Evolutionary conservation across 768 basidiomycete genomes (phyloP), one percentile per base, ranked within the genome.

Genomic region (Lentinula sp.): DNA sequence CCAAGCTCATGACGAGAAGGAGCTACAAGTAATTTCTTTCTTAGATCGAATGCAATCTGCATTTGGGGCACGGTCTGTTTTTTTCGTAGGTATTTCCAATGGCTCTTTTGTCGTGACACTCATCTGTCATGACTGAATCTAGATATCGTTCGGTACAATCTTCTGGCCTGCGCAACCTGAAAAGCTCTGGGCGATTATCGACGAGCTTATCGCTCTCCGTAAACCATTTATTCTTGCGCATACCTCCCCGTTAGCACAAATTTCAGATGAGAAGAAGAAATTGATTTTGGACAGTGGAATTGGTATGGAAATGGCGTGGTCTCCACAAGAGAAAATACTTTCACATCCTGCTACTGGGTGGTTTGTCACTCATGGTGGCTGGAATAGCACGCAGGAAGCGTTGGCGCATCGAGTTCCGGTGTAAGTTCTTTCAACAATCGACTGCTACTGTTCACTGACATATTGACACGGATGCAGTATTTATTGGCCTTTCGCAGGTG

Each of bases 331-430:
- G 16, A 32, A n/a, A n/a, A 60, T 60, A 33, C 50, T 60, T 8
- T 42, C 50, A 2, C 59, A 60, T 43, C 50, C 59, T 41, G 59
- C 50, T 4, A 60, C 59, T 1, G 59, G 59, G 16, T 60, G 59
- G 59, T 60, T 60, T n/a, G 16, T 51, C 15, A 51, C 59, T 41
- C 59, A 60, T 41, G 59, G 59, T 3, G 59, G 59, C n/a, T 60
- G 59, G 59, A 60, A 60, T 49, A 60, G 59, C 23, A 52, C 50
- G 35, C 59, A 60, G 32, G 59, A 60, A 28, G 59, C 49, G 6
- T 60, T 60, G 33, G 12, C 18, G 10, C 50, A 60, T 52, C 48
- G 39, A 32, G 50, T 60, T 8, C 59, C 59, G 1, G 36, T 51
- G 59, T 60, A 32, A 9, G 59, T 52, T 37, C 28, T 32, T 18